A percentile compares a stretch with the other conserved stretches of the same genome.
phyloP scores from a whole-genome alignment of 345 rosid species.

The Salix suchowensis region DNA sequence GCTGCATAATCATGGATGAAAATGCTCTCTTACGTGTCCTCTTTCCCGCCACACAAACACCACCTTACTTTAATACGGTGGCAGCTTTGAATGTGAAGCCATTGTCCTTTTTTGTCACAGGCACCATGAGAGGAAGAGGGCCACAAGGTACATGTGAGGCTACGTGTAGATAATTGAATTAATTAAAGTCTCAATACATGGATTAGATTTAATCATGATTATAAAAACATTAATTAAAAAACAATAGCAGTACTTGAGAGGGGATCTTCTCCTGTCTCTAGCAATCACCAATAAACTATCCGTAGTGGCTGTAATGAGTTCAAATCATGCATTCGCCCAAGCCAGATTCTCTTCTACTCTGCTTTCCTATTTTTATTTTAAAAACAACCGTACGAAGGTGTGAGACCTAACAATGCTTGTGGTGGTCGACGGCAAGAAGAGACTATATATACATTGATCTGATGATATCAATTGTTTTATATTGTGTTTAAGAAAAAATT shows the following conservation, averaged over 20 bases:
- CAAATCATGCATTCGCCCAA: not conserved
- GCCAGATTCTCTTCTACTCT: not conserved
- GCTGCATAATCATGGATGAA: not conserved
- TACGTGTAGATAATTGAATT: not conserved
- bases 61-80: not conserved
- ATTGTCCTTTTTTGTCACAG: conserved; percentile 1
- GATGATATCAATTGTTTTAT: no score
- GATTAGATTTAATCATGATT: conserved; percentile 6
- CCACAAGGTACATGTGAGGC: conserved; percentile 8
- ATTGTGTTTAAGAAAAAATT: no score
- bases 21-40: conserved; percentile 34
- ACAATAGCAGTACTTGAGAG: not conserved
- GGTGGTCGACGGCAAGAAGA: no score
- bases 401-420: no score
- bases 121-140: conserved; percentile 13
- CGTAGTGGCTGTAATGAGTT: no score
- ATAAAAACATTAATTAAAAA: not conserved
- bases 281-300: not conserved
- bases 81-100: not conserved
- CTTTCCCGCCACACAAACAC: conserved; percentile 35
- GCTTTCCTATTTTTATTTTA: not conserved
- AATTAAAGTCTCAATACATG: not conserved
- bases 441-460: no score
- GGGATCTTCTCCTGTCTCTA: not conserved
- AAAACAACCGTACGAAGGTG: no score